Evolutionary conservation across 768 basidiomycete genomes (phyloP).

Genomic region (Pholiota molesta): DNA sequence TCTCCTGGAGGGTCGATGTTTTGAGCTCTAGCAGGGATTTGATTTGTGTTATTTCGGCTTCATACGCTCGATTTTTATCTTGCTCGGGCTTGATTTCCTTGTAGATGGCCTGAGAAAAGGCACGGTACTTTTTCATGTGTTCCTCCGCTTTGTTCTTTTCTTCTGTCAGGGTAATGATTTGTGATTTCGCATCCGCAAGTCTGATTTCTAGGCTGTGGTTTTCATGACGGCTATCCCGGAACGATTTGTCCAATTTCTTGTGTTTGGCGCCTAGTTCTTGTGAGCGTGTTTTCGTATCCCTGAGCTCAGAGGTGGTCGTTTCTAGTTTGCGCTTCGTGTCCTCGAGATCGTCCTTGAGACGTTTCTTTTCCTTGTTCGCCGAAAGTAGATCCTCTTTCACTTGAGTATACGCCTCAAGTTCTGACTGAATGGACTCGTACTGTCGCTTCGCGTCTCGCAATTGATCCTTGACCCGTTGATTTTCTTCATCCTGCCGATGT

Average conservation of each 20-base stretch:
- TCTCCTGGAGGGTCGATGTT: background rate
- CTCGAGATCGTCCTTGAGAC: background rate
- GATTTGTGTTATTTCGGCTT: background rate
- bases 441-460: background rate
- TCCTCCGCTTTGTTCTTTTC: background rate
- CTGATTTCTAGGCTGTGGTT: background rate
- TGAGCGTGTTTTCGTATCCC: background rate
- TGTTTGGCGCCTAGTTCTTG: background rate
- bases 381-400: background rate
- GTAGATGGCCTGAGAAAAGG: background rate
- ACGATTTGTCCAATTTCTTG: background rate
- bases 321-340: background rate
- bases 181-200: background rate
- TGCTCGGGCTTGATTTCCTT: background rate
- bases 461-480: background rate
- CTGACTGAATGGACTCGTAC: background rate
- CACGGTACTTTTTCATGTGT: background rate
- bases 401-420: background rate
- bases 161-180: background rate
- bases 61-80: background rate
- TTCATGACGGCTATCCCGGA: background rate
- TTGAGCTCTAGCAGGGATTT: background rate
- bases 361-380: background rate
- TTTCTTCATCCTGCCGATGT: background rate
- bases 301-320: background rate